These are phyloP conservation scores for Phytophthora tubulina DNA, from an alignment of 352 stramenopile species.

Conservation along the genomic window DNA sequence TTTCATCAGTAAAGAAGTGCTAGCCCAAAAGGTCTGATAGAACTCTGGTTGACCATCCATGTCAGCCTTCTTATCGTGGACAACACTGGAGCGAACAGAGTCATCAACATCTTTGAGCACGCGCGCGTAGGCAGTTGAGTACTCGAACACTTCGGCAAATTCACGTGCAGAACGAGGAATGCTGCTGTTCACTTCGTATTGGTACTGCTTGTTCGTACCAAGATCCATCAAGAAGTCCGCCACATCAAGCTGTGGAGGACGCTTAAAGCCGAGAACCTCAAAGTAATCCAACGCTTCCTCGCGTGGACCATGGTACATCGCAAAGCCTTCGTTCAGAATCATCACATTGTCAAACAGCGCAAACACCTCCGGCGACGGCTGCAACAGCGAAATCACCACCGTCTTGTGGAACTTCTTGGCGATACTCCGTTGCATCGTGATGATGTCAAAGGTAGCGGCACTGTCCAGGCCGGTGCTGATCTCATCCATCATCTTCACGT, in stretches of 20 bases:
- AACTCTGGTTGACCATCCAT: slow-evolving; percentile 15
- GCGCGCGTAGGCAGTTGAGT: not conserved
- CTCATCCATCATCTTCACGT: slow-evolving; percentile 38
- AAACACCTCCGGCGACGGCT: slow-evolving; percentile 35
- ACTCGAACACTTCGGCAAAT: slow-evolving; percentile 20
- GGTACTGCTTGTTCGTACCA: slow-evolving; percentile 48
- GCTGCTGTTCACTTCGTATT: slow-evolving; percentile 33
- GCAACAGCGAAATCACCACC: slow-evolving; percentile 30
- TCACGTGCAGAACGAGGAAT: slow-evolving; percentile 19
- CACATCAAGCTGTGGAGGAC: slow-evolving; percentile 46
- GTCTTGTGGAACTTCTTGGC: slow-evolving; percentile 39
- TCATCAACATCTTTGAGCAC: slow-evolving; percentile 6
- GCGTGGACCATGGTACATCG: slow-evolving; percentile 27
- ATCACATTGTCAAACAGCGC: slow-evolving; percentile 34
- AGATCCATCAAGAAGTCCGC: slow-evolving; percentile 67
- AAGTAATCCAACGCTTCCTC: slow-evolving; percentile 16
- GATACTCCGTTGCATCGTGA: slow-evolving; percentile 27
- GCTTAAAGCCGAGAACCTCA: slow-evolving; percentile 23
- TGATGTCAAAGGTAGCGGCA: slow-evolving; percentile 30
- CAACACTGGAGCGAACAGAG: not conserved
- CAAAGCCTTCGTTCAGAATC: slow-evolving; percentile 22
- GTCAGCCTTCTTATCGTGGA: not conserved
- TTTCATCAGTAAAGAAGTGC: slow-evolving; percentile 20
- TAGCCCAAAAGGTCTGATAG: slow-evolving; percentile 30
- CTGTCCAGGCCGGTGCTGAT: slow-evolving; percentile 34